Base-by-base conservation (phyloP, 768 basidiomycete species). In the Phylloporus sp. region DNA sequence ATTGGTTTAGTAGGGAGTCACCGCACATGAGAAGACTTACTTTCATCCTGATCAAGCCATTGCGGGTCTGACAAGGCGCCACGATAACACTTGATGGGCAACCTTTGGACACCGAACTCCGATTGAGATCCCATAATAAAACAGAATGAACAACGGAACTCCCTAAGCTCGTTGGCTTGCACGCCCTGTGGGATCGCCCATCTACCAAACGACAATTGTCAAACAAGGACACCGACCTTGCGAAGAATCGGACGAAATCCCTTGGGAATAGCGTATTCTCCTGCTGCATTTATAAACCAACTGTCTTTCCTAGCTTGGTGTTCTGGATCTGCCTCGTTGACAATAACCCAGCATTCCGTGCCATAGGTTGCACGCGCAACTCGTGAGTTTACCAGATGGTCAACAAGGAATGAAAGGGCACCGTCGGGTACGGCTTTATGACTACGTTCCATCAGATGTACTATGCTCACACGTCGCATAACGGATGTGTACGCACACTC, bases 351-450 rank as follows among this genome's bases (percentile, higher is more conserved):
- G 20, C 27, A 91, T 76, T 42, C 80, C 77, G 74, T 90, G 7
- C 80, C 80, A 26, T 77, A 80, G 0, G 75, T 76, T 45, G 71
- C 60, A 51, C 72, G 72, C 10, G 78, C 67, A 4, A 78, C 69
- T 6, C 80, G 73, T 6, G 68, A 67, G 6, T 69, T 67, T 13
- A 80, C 79, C 18, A 73, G 69, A 52, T 74, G 32, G 45, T 80
- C 76, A 3, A 81, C 31, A 38, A 59, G 65, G 47, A 57, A 72
- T 12, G 61, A 69, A 12, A 71, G 56, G 1, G 71, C 76, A 0
- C 80, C 80, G 52, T 80, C 76, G 0, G 80, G 75, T 13, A 81
- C 79, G 0, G 79, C 80, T 66, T 71, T 79, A 38, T 67, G 66
- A 23, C 71, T 72, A 48, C 13, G n/a, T 20, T 10, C 2, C 9